Evolutionary conservation across 106 monocot genomes (phyloP), one percentile per base, ranked within the genome.

Genomic region (Triglochin maritima): DNA sequence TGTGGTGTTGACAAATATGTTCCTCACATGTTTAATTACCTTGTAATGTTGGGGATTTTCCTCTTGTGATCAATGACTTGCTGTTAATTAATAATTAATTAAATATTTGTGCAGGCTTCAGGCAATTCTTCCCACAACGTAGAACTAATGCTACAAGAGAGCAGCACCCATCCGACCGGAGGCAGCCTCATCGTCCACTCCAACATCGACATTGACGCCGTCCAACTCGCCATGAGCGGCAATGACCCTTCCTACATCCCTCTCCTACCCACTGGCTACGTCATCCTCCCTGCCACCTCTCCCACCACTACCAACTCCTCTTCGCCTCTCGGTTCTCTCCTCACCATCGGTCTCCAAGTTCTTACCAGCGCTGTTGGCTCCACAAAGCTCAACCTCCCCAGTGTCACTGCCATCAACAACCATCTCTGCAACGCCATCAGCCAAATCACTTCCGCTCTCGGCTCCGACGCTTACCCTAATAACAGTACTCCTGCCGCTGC

Each of bases 81-180:
- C 29, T 29, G 29, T 29, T 29, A 29, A 29, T 29, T 29, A 29
- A 29, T 29, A 29, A 29, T 29, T 29, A 29, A 29, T 0, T 29
- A 29, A 29, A 29, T 51, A 56, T 53, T 9, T 16, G 2, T 9
- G 56, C 69, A 99, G 98, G 79, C 92, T 4, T 66, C 92, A 17
- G 83, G 89, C 82, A 99, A 92, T 73, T 98, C 98, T 7, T 86
- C 98, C 17, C 98, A 92, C 70, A 92, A 84, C 77, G 98, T 92
- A 47, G 98, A 92, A 63, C 84, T 99, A 67, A 82, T 99, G 66
- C 79, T 99, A 42, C 98, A 99, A 69, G 98, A 99, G 79, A 99
- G 92, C 86, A 81, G 82, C 82, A 92, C 86, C n/a, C 92, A 99
- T 71, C 82, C 82, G 0, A 41, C 80, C 16, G 88, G 84, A 47